Evolutionary conservation across 2,329 filamentous ascomycete species (phyloP).

Genomic region (Pezicula neosporulosa): DNA sequence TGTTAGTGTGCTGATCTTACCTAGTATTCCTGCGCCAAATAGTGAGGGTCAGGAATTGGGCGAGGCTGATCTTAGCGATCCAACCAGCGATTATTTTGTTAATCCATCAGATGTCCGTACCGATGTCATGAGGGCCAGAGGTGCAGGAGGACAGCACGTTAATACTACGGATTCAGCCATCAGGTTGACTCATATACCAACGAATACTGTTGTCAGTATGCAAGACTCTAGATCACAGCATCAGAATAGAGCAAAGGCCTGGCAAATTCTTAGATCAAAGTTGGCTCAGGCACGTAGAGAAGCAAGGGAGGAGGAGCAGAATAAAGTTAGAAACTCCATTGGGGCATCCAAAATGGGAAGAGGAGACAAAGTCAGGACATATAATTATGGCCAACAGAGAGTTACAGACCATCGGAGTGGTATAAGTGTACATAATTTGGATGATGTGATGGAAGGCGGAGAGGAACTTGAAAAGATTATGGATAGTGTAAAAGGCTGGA

Average conservation of each 20-base stretch:
- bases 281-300: constrained; percentile 79
- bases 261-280: constrained; percentile 78
- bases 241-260: constrained; percentile 83
- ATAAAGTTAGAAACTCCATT: constrained; percentile 71
- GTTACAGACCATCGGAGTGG: constrained; percentile 73
- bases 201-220: constrained; percentile 82
- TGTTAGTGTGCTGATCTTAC: constrained; percentile 87
- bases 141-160: constrained; percentile 94
- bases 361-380: constrained; percentile 85
- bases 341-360: constrained; percentile 79
- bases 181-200: constrained; percentile 85
- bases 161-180: constrained; percentile 98
- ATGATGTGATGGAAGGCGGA: constrained; percentile 63
- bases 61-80: constrained; percentile 69
- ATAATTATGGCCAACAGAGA: constrained; percentile 67
- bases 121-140: constrained; percentile 89
- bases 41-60: constrained; percentile 43
- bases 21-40: constrained; percentile 65
- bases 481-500: constrained; percentile 64
- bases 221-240: constrained; percentile 91
- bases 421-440: constrained; percentile 60
- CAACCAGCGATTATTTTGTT: constrained; percentile 88
- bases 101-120: constrained; percentile 76
- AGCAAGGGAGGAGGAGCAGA: constrained; percentile 76
- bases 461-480: constrained; percentile 61